Base-by-base conservation (phyloP, 176 grass and related monocot species). In the Oryza australiensis region DNA sequence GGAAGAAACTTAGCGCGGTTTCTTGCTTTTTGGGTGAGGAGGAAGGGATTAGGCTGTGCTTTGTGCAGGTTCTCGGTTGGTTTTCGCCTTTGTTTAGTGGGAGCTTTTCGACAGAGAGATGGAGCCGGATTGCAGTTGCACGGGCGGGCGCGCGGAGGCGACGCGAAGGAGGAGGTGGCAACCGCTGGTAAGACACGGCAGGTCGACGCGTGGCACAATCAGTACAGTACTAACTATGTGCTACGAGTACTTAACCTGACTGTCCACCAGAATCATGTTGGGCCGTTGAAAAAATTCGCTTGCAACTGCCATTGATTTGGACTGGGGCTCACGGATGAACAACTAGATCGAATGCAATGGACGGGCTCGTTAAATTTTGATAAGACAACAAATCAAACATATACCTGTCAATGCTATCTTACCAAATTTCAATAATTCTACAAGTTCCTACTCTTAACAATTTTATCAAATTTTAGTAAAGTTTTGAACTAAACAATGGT, bases 11-110 rank as follows among this genome's bases (percentile, higher is more conserved):
- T 40, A 26, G 14, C 51, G 30, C 82, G 1, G 78, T 82, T 85
- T 81, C 82, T 41, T 81, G 74, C 71, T 80, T 71, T 76, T 59
- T 27, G 77, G 64, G 66, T 13, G 14, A 66, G 35, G 80, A 5
- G 12, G 73, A 33, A 41, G 60, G 46, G 35, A 15, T 8, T 15
- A 26, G 2, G 78, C 2, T 45, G 79, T 42, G 66, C 29, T 20
- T 53, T 70, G 78, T 9, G 74, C 74, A n/a, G n/a, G 5, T 64
- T 46, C 28, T 53, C 23, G 68, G 53, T 5, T 68, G 68, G 53
- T 2, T 42, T 20, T 20, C 28, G 12, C 16, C 3, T 23, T 72
- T 55, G 28, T 63, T 51, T 42, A 74, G 66, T 80, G 66, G 30
- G 23, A 70, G 48, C 32, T 70, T 81, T 70, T 27, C 18, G 51